These are phyloP conservation scores for Picea mariana DNA, from an alignment of 83 land plant genomes.

Conservation along the genomic window DNA sequence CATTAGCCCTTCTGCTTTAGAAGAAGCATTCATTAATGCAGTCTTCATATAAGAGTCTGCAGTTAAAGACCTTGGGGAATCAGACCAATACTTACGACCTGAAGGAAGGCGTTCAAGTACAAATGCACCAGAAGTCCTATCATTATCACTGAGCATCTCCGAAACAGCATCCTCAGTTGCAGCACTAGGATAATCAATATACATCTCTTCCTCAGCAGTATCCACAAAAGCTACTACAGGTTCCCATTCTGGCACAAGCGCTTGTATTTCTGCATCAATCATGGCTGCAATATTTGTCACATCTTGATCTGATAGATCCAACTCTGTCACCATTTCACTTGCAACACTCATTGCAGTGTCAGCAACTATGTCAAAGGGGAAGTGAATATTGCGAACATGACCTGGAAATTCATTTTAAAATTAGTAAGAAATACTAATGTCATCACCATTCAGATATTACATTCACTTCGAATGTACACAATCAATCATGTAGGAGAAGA, in stretches of 20 bases:
- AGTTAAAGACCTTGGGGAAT: constrained; percentile 47
- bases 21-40: constrained; percentile 25
- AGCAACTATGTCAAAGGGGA: constrained; percentile 71
- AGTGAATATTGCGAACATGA: constrained; percentile 76
- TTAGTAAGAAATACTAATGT: neutral
- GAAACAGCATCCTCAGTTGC: constrained; percentile 25
- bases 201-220: constrained; percentile 16
- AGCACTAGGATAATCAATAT: constrained; percentile 14
- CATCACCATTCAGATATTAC: neutral
- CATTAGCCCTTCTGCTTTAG: constrained; percentile 17
- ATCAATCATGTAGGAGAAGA: neutral
- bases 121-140: constrained; percentile 19
- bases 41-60: constrained; percentile 20
- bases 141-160: constrained; percentile 18
- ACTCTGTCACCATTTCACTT: constrained; percentile 88
- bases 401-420: constrained; percentile 36
- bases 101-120: constrained; percentile 53
- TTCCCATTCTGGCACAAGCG: constrained; percentile 63
- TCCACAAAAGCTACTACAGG: constrained; percentile 49
- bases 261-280: constrained; percentile 79
- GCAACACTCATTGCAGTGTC: constrained; percentile 86
- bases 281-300: constrained; percentile 71
- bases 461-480: neutral
- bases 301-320: constrained; percentile 83
- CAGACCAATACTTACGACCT: constrained; percentile 57